phyloP scores from a whole-genome alignment of 2,329 filamentous ascomycete species.

The Colletotrichum siamense region DNA sequence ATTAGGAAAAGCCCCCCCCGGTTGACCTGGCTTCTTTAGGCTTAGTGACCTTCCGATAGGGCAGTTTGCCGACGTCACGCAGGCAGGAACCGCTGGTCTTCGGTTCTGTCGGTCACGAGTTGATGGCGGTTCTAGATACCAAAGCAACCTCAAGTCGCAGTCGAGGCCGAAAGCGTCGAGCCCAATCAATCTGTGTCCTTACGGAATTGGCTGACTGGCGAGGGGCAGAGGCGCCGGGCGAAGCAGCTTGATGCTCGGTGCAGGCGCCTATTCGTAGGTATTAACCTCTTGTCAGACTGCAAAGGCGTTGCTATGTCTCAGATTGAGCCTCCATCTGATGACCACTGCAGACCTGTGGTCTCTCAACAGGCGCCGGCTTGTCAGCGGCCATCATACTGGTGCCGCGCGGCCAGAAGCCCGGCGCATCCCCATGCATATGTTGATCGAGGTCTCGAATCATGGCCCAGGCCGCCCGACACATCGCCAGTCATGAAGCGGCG shows the following conservation, averaged over 20 bases:
- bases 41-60: background rate
- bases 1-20: constrained; percentile 14
- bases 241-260: background rate
- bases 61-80: constrained; percentile 2
- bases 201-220: background rate
- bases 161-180: background rate
- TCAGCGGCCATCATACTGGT: background rate
- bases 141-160: constrained; percentile 4
- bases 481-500: background rate
- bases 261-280: background rate
- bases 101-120: background rate
- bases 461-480: background rate
- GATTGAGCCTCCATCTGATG: background rate
- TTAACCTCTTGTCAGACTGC: background rate
- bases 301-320: background rate
- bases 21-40: background rate
- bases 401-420: constrained; percentile 6
- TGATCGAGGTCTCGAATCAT: background rate
- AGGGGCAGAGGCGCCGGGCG: background rate
- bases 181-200: background rate
- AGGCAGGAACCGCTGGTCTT: background rate
- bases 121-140: background rate
- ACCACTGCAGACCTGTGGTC: background rate
- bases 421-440: background rate
- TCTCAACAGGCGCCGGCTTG: background rate